Conservation (phyloP, 2,329 filamentous ascomycete species). For the Fusarium protoensiforme region DNA sequence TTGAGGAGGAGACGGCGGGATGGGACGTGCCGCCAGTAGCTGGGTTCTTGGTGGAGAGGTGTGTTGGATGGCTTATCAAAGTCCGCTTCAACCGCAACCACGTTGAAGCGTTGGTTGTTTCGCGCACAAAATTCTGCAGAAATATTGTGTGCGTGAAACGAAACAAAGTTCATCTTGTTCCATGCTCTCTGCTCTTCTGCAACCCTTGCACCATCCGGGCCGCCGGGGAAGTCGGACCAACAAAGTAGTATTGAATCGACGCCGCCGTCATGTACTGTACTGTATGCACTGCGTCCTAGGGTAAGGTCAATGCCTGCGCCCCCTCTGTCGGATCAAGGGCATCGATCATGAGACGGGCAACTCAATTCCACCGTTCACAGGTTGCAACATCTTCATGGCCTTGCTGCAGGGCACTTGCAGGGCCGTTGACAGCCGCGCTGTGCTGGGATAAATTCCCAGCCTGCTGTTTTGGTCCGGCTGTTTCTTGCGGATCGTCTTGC, state of each 20-base stretch:
- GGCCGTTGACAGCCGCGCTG: conserved; percentile 17
- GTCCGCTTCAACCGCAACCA: neutral
- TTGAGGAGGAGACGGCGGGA: conserved; percentile 26
- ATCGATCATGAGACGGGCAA: conserved; percentile 1
- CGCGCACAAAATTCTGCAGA: neutral
- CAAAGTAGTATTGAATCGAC: neutral
- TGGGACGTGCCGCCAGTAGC: conserved; percentile 36
- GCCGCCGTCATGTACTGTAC: conserved; percentile 3
- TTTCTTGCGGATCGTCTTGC: conserved; percentile 9
- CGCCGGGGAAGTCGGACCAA: conserved; percentile 8
- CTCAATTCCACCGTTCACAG: conserved; percentile 8
- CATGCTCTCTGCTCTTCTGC: neutral
- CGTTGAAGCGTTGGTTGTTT: neutral
- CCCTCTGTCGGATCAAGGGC: conserved; percentile 17
- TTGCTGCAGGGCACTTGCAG: conserved; percentile 20
- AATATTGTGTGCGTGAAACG: neutral
- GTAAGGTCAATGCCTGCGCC: conserved; percentile 19
- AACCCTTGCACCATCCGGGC: conserved; percentile 3
- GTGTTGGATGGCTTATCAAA: neutral
- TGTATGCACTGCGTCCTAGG: conserved; percentile 8
- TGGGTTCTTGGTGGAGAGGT: neutral
- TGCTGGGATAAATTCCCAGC: conserved; percentile 12
- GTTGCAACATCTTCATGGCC: conserved; percentile 17
- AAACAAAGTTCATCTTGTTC: neutral
- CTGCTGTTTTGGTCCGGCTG: neutral